Conservation (phyloP, 2,329 filamentous ascomycete genomes). For the Pseudogymnoascus sp. region DNA sequence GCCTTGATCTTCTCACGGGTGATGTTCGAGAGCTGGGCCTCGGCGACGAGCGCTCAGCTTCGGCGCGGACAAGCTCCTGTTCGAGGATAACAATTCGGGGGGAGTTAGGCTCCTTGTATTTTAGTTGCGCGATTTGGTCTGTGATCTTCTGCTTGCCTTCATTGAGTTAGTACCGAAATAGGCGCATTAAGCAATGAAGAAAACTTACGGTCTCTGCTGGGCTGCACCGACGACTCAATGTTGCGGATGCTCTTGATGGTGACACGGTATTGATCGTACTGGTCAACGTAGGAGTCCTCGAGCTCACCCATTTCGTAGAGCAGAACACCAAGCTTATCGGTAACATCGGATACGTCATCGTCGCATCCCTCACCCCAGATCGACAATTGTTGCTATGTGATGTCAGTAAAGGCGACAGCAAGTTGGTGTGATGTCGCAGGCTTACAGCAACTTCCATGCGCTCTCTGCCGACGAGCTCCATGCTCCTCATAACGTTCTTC, state of each 20-base stretch:
- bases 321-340: constrained; percentile 95
- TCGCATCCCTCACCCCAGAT: constrained; percentile 95
- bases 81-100: constrained; percentile 96
- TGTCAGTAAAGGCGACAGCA: constrained; percentile 14
- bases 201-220: constrained; percentile 83
- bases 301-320: constrained; percentile 91
- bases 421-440: constrained; percentile 22
- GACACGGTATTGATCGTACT: constrained; percentile 97
- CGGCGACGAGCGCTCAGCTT: constrained; percentile 96
- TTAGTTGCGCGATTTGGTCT: constrained; percentile 96
- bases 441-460: constrained; percentile 97
- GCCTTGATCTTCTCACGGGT: constrained; percentile 99
- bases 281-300: constrained; percentile 96
- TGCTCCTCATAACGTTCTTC: constrained; percentile 99
- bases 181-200: neutral
- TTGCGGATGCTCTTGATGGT: constrained; percentile 99
- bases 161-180: neutral
- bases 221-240: constrained; percentile 97
- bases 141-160: constrained; percentile 97
- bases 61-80: constrained; percentile 95
- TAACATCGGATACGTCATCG: constrained; percentile 97
- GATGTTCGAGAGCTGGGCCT: constrained; percentile 98
- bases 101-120: constrained; percentile 99
- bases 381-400: constrained; percentile 84
- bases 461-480: constrained; percentile 91